Evolutionary conservation across 208 protist species (phyloP).

Genomic region (Wallacemonas rigidus): DNA sequence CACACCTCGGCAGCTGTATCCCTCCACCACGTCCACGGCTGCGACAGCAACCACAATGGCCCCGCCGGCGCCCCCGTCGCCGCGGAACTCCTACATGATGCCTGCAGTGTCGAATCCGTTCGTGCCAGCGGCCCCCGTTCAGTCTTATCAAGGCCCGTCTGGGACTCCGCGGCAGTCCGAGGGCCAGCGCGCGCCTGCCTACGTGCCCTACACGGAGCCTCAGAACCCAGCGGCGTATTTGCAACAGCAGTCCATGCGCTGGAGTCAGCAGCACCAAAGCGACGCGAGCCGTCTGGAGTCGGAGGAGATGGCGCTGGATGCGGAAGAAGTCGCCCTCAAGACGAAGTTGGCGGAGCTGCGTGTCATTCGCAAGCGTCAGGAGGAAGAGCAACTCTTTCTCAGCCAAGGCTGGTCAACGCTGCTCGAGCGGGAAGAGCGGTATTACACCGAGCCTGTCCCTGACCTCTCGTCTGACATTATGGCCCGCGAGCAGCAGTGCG

Average conservation of each 20-base stretch:
- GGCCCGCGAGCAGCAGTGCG: conserved; percentile 54
- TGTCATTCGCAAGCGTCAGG: conserved; percentile 31
- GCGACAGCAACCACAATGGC: not conserved
- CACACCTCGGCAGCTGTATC: not conserved
- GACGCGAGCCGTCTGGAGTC: conserved; percentile 41
- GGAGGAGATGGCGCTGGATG: conserved; percentile 41
- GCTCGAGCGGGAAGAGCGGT: conserved; percentile 74
- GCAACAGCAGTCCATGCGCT: conserved; percentile 33
- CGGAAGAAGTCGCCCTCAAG: conserved; percentile 47
- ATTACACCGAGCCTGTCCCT: conserved; percentile 62
- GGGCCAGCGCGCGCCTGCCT: not conserved
- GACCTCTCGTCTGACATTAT: conserved; percentile 47
- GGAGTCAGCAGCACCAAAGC: conserved; percentile 33
- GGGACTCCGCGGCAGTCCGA: not conserved
- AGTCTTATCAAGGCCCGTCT: not conserved
- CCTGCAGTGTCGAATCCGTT: conserved; percentile 35
- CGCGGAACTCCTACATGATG: conserved; percentile 33
- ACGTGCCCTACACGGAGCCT: conserved; percentile 4
- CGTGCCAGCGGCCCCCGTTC: not conserved
- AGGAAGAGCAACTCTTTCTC: conserved; percentile 59
- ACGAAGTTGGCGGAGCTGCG: conserved; percentile 49
- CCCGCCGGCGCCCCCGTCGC: conserved; percentile 25
- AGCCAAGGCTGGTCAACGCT: conserved; percentile 65
- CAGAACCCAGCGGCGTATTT: conserved; percentile 28
- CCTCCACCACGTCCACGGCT: not conserved